A percentile compares a stretch with the other conserved stretches of the same genome.
Evolutionary conservation across 2,329 filamentous ascomycete genomes (phyloP).

Genomic region (Talaromyces verruculosus): DNA sequence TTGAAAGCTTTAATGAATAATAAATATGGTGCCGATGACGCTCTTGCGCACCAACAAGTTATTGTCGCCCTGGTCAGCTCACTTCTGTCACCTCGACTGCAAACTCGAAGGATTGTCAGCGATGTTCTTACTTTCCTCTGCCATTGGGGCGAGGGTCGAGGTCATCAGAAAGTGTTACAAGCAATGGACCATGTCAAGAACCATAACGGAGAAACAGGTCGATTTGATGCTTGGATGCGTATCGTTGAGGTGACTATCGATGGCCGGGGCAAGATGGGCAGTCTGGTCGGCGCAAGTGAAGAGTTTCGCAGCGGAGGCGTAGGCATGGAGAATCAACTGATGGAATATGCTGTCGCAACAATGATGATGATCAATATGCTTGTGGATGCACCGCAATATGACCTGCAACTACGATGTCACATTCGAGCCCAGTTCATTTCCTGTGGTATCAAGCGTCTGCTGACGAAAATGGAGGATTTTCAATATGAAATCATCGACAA

Average conservation of each 20-base stretch:
- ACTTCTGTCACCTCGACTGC: constrained; percentile 82
- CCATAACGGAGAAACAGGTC: constrained; percentile 84
- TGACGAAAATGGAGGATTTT: constrained; percentile 96
- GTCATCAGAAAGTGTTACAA: constrained; percentile 90
- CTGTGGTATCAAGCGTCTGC: constrained; percentile 89
- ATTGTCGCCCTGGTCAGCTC: constrained; percentile 84
- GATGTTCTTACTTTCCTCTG: constrained; percentile 96
- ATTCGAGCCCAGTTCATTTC: constrained; percentile 94
- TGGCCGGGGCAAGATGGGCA: constrained; percentile 97
- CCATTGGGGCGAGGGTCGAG: constrained; percentile 85
- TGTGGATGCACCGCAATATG: constrained; percentile 83
- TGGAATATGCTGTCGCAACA: constrained; percentile 97
- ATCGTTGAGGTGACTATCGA: constrained; percentile 96
- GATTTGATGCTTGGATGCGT: constrained; percentile 98
- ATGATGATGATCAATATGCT: constrained; percentile 96
- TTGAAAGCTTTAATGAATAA: constrained; percentile 98
- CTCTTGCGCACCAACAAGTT: constrained; percentile 83
- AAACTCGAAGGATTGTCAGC: constrained; percentile 89
- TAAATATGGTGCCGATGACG: constrained; percentile 97
- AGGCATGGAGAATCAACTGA: constrained; percentile 96
- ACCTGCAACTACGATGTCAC: constrained; percentile 88
- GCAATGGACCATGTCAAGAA: constrained; percentile 89
- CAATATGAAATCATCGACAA: constrained; percentile 98
- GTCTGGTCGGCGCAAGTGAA: constrained; percentile 91
- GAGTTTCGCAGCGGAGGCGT: constrained; percentile 94